These are phyloP conservation scores for Pythium periplocum DNA, from an alignment of 352 stramenopile genomes.

Conservation along the genomic window DNA sequence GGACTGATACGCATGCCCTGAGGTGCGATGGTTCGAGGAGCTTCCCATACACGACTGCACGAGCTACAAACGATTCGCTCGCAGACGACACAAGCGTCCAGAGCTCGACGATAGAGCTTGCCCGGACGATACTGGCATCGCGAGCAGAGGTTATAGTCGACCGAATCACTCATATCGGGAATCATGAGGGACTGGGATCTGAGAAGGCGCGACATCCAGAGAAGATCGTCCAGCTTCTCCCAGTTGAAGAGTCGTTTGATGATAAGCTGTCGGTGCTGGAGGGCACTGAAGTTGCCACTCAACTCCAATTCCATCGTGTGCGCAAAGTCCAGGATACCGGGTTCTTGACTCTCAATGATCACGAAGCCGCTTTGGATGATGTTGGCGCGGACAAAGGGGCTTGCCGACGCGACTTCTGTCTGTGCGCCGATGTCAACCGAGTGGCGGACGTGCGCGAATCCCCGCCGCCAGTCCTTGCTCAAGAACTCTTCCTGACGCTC, in stretches of 20 bases:
- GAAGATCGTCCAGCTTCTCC: slow-evolving; percentile 13
- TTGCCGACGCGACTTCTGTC: slow-evolving; percentile 5
- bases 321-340: slow-evolving; percentile 13
- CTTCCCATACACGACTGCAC: slow-evolving; percentile 12
- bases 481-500: slow-evolving; percentile 16
- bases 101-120: slow-evolving; percentile 7
- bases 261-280: slow-evolving; percentile 13
- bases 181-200: slow-evolving; percentile 5
- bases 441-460: slow-evolving; percentile 15
- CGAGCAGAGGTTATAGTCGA: slow-evolving; percentile 3
- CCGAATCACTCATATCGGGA: background rate
- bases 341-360: slow-evolving; percentile 13
- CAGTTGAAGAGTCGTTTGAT: slow-evolving; percentile 13
- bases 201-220: slow-evolving; percentile 15
- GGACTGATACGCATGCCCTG: background rate
- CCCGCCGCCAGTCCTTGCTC: slow-evolving; percentile 1
- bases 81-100: slow-evolving; percentile 11
- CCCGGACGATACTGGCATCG: slow-evolving; percentile 10
- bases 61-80: slow-evolving; percentile 13
- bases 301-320: slow-evolving; percentile 16
- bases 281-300: slow-evolving; percentile 4
- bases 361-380: slow-evolving; percentile 22
- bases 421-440: slow-evolving; percentile 17
- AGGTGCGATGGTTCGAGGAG: slow-evolving; percentile 4
- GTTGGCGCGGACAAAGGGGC: slow-evolving; percentile 12